Evolutionary conservation across 441 rosid species (phyloP).

Genomic region (Euphorbia schlechtendalii): DNA sequence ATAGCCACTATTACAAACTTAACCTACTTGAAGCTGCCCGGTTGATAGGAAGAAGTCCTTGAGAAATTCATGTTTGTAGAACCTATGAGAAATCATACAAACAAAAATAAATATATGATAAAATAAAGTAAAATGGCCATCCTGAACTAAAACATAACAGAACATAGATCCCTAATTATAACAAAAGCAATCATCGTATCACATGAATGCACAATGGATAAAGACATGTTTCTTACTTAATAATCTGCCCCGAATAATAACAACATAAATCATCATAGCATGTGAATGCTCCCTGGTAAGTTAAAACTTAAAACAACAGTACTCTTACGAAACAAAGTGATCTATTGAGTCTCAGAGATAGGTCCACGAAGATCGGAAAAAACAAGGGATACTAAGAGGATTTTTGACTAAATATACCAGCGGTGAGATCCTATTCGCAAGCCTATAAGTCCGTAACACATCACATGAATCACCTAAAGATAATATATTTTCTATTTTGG

Average conservation of each 20-base stretch:
- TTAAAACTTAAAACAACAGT: too few relatives aligned
- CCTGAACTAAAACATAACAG: neutral
- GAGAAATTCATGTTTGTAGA: conserved; percentile 77
- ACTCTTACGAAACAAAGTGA: neutral
- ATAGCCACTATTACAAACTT: neutral
- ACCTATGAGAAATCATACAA: conserved; percentile 39
- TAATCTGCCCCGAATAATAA: neutral
- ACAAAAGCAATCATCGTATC: neutral
- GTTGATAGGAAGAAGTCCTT: conserved; percentile 90
- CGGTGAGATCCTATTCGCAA: neutral
- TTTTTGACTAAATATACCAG: neutral
- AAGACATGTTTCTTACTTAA: neutral
- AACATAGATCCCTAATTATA: neutral
- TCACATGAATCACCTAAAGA: neutral
- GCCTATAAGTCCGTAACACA: neutral
- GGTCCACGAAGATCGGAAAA: neutral
- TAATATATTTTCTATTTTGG: neutral
- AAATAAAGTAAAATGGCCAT: neutral
- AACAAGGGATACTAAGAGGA: neutral
- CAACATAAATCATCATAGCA: neutral
- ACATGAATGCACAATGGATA: neutral
- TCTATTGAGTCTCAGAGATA: neutral
- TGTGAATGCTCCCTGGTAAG: neutral
- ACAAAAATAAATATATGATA: neutral
- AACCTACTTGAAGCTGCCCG: conserved; percentile 91